phyloP scores from a whole-genome alignment of 768 basidiomycete species.

The Amanita muscaria region DNA sequence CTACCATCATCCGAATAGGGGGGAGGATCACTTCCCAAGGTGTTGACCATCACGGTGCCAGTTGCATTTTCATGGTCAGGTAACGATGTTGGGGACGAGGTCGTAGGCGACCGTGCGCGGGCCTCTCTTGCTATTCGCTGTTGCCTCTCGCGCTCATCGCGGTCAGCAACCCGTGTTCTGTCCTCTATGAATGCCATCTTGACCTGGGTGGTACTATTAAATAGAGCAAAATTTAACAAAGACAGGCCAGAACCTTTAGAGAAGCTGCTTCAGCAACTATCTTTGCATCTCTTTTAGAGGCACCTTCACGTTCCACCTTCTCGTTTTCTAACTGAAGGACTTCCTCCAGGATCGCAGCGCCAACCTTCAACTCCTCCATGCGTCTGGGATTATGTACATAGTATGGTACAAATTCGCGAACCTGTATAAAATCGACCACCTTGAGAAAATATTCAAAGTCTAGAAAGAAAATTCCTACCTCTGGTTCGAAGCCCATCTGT shows the following conservation, averaged over 20 bases:
- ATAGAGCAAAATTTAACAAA: neutral
- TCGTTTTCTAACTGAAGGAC: constrained; percentile 43
- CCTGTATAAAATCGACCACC: constrained; percentile 27
- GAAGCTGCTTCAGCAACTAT: constrained; percentile 44
- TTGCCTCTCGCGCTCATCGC: constrained; percentile 53
- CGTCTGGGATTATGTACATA: constrained; percentile 52
- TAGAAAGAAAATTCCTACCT: constrained; percentile 23
- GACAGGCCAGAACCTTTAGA: constrained; percentile 35
- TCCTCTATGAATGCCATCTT: constrained; percentile 76
- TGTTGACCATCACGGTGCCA: constrained; percentile 31
- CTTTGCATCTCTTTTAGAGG: constrained; percentile 49
- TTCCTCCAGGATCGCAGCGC: constrained; percentile 59
- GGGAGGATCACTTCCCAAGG: constrained; percentile 16
- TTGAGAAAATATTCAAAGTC: neutral
- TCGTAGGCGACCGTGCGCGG: constrained; percentile 10
- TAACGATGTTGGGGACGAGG: constrained; percentile 9
- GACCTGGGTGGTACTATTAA: constrained; percentile 35
- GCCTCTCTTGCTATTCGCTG: constrained; percentile 33
- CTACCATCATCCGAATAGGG: constrained; percentile 7
- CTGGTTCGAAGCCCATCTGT: constrained; percentile 67
- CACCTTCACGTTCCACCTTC: constrained; percentile 39
- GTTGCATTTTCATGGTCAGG: constrained; percentile 24
- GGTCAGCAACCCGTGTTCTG: constrained; percentile 44
- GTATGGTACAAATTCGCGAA: constrained; percentile 63
- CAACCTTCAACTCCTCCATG: constrained; percentile 50